Conservation (phyloP, 371 early-diverging fungal genomes). For the Coemansia sp. region DNA sequence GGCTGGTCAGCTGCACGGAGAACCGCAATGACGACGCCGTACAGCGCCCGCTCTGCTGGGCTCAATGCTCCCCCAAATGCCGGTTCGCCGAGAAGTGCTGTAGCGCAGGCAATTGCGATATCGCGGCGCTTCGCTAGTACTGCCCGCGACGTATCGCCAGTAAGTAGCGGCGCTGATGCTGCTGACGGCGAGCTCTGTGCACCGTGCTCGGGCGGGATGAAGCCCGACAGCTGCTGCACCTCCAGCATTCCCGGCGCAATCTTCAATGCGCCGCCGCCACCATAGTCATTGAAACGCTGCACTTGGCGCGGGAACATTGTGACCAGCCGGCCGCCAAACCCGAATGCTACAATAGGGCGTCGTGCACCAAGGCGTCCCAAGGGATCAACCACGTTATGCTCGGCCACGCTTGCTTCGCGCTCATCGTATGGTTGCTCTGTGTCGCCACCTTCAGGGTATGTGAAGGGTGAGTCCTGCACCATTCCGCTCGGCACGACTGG, state of each 20-base stretch:
- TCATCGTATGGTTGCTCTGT: neutral
- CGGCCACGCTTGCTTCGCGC: neutral
- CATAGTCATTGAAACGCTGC: conserved; percentile 58
- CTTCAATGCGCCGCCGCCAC: conserved; percentile 36
- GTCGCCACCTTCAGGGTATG: neutral
- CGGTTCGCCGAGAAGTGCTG: conserved; percentile 12
- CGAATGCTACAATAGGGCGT: conserved; percentile 75
- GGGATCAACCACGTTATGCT: conserved; percentile 56
- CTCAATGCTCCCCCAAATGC: neutral
- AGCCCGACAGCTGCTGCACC: conserved; percentile 54
- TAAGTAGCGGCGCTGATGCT: conserved; percentile 19
- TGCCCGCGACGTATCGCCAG: conserved; percentile 28
- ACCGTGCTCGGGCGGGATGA: conserved; percentile 4
- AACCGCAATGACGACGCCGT: conserved; percentile 21
- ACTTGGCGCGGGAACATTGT: conserved; percentile 72
- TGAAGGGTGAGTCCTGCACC: neutral
- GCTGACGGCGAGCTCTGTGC: neutral
- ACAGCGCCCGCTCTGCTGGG: conserved; percentile 23
- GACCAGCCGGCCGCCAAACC: conserved; percentile 84
- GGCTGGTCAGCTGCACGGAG: conserved; percentile 16
- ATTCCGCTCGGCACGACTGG: neutral
- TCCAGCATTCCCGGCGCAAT: conserved; percentile 60
- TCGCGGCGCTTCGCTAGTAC: conserved; percentile 37
- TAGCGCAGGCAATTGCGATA: conserved; percentile 26
- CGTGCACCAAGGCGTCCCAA: conserved; percentile 63